Evolutionary conservation across 169 alveolate genomes (phyloP).

Genomic region (Eimeria mitis): DNA sequence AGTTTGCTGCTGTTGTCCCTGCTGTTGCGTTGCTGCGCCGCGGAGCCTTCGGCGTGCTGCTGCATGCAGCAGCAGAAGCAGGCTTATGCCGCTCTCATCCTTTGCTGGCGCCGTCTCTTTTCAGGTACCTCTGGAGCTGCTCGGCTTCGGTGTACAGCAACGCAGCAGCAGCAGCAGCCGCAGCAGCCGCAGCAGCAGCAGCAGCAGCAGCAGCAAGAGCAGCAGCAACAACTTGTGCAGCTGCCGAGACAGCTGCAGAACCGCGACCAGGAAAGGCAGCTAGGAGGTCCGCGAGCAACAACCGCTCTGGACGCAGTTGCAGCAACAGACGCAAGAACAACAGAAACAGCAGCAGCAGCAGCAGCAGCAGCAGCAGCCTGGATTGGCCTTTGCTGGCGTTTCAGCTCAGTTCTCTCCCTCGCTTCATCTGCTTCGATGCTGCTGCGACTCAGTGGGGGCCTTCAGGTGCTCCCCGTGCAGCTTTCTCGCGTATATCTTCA

Average conservation of each 20-base stretch:
- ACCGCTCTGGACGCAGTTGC: neutral
- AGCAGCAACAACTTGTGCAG: neutral
- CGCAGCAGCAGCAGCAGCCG: constrained; percentile 19
- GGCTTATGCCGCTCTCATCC: constrained; percentile 33
- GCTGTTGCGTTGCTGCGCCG: constrained; percentile 26
- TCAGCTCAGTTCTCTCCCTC: neutral
- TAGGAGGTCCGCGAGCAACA: neutral
- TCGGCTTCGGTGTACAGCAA: constrained; percentile 24
- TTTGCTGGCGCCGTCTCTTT: neutral
- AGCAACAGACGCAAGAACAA: neutral
- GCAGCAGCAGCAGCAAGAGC: neutral
- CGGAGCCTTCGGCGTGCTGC: constrained; percentile 10
- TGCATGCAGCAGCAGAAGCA: constrained; percentile 47
- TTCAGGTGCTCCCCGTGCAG: neutral
- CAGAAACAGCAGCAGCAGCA: neutral
- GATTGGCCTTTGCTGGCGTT: constrained; percentile 10
- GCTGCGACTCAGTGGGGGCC: neutral
- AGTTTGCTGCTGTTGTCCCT: constrained; percentile 14
- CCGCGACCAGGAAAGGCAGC: neutral
- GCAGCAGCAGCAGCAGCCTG: constrained; percentile 12
- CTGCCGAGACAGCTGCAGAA: neutral
- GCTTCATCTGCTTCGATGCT: constrained; percentile 12
- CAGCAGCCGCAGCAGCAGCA: constrained; percentile 1
- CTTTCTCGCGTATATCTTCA: constrained; percentile 8
- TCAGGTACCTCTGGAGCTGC: neutral